Evolutionary conservation across 1,139 yeast species (phyloP).

Genomic region (Protomyces macrosporus): DNA sequence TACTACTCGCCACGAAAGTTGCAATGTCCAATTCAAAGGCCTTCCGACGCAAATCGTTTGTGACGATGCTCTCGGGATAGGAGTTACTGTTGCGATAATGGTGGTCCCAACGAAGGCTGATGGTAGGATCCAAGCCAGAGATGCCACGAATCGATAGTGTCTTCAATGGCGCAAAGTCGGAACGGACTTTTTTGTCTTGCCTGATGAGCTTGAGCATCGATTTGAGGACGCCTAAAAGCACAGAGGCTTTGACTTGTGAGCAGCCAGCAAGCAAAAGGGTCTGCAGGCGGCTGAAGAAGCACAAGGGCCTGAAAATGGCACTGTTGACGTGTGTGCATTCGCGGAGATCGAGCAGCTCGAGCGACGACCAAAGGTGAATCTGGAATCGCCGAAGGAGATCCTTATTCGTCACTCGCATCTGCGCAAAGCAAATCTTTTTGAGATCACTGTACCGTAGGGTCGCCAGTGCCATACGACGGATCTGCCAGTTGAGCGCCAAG

Average conservation of each 20-base stretch:
- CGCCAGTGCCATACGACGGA: no score
- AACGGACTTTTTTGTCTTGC: neutral
- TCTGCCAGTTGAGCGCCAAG: neutral
- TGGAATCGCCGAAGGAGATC: neutral
- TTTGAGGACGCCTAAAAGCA: neutral
- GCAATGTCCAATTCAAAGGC: no score
- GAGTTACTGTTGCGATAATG: no score
- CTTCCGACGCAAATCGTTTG: no score
- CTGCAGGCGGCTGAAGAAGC: neutral
- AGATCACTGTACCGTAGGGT: no score
- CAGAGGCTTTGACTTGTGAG: neutral
- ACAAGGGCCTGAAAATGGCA: conserved; percentile 3
- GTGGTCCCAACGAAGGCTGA: no score
- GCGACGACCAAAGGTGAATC: neutral
- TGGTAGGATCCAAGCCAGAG: no score
- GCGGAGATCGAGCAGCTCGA: conserved; percentile 2
- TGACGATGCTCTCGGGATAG: no score
- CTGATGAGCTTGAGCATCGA: neutral
- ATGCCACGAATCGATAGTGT: neutral
- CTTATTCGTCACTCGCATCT: neutral
- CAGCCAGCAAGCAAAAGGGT: conserved; percentile 10
- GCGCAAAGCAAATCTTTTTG: no score
- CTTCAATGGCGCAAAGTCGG: conserved; percentile 2
- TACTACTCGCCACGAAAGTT: no score
- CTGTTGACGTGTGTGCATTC: neutral